Base-by-base conservation (phyloP, 2,329 filamentous ascomycete species). In the Colletotrichum cereale region DNA sequence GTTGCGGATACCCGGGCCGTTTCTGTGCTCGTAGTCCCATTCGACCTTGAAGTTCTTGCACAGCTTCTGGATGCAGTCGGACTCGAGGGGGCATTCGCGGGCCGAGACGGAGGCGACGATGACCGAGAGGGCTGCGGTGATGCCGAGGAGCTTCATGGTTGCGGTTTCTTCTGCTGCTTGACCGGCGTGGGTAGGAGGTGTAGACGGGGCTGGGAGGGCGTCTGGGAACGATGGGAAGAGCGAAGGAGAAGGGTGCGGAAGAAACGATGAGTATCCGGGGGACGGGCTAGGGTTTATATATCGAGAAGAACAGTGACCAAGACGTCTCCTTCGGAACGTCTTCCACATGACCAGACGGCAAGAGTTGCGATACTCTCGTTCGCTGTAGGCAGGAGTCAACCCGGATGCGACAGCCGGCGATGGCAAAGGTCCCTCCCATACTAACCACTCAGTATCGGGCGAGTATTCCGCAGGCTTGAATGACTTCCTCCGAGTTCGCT, bases 41-140 rank as follows among this genome's bases (percentile, higher is more conserved):
- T n/a, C n/a, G 4, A 71, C 38, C 1, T 11, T 1, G 48, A 71
- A 50, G 63, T 50, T 21, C n/a, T 11, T 5, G 50, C 67, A 71
- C 24, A 7, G 29, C 36, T 10, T 56, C 42, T 71, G 48, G 1
- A 71, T 44, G 40, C 67, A 71, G 14, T 50, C 50, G 6, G 67
- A 67, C 42, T 67, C 63, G 16, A 34, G 1, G 0, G 62, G 67
- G 38, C 67, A 66, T n/a, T 70, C 2, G 38, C 14, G 8, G 21
- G 47, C 67, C 31, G 26, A 14, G 3, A 21, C 52, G 3, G 40
- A 10, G 6, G 10, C 26, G 24, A 14, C 36, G 10, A 63, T 18
- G 38, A 58, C 21, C 24, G 50, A 50, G 38, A 31, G 1, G 38
- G 24, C 36, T n/a, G 42, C 1, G 21, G 24, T 29, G 38, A 44